A percentile compares a stretch with the other conserved stretches of the same genome.
These are phyloP conservation scores for Scortechinia acanthostroma DNA, from an alignment of 2,329 filamentous ascomycete species.

Conservation along the genomic window DNA sequence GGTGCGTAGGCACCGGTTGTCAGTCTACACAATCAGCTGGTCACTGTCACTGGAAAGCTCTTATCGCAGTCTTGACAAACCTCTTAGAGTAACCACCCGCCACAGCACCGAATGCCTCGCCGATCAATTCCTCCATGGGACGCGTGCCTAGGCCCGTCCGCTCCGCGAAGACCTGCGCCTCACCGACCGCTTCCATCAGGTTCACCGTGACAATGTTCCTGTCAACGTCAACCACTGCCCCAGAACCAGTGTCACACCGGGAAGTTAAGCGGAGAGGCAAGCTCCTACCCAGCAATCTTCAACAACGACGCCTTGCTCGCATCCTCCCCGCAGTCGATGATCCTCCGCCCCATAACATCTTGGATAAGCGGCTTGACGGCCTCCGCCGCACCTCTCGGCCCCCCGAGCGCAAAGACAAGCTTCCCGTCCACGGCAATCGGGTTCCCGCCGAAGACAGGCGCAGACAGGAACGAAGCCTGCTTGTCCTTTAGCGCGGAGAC, in stretches of 20 bases:
- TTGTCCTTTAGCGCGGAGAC: slow-evolving; percentile 14
- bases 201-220: slow-evolving; percentile 39
- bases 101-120: slow-evolving; percentile 26
- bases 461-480: slow-evolving; percentile 28
- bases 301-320: slow-evolving; percentile 32
- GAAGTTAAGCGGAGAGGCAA: rapidly evolving
- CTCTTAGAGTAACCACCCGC: slow-evolving; percentile 23
- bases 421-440: slow-evolving; percentile 34
- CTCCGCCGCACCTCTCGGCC: slow-evolving; percentile 22
- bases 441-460: slow-evolving; percentile 41
- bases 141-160: slow-evolving; percentile 28
- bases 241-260: too few relatives aligned
- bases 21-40: too few relatives aligned
- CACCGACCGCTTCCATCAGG: slow-evolving; percentile 37
- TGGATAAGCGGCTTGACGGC: slow-evolving; percentile 26
- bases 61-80: too few relatives aligned
- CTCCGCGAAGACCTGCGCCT: slow-evolving; percentile 39
- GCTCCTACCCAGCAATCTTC: slow-evolving; percentile 33
- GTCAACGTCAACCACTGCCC: too few relatives aligned
- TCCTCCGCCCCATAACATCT: slow-evolving; percentile 28
- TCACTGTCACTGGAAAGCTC: too few relatives aligned
- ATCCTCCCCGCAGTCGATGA: slow-evolving; percentile 32
- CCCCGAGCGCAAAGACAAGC: slow-evolving; percentile 36
- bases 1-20: slow-evolving; percentile 28
- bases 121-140: slow-evolving; percentile 31